Evolutionary conservation across 1,284 basidiomycete species (phyloP), one percentile per base, ranked within the genome.

Genomic region (Flammula alnicola): DNA sequence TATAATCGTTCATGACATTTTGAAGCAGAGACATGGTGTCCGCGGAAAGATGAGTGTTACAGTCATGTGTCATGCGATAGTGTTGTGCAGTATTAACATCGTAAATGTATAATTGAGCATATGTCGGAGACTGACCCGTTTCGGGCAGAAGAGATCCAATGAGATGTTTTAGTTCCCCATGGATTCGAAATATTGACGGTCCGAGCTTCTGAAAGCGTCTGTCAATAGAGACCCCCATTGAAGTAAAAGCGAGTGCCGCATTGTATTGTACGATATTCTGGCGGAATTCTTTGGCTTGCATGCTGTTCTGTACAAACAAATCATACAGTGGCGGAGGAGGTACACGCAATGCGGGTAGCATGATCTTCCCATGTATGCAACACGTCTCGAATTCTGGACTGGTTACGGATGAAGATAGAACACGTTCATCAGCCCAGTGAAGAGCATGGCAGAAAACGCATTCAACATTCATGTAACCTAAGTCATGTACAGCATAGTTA

Each of bases 211-310:
- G 16, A 69, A 39, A 3, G n/a, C n/a, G n/a, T n/a, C n/a, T 52
- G 3, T 2, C 61, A 4, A 30, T 75, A 66, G 14, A 0, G 2
- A 61, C 61, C 11, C 67, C 70, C 0, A 76, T 19, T 4, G 74
- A 77, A 0, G 70, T 73, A 43, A 76, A 74, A 0, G 70, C 61
- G 9, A 76, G 41, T 0, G 70, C 60, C 38, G 56, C 55, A 38
- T 74, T 76, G 35, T 73, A 74, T 32, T 72, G n/a, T n/a, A n/a
- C n/a, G n/a, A n/a, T n/a, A n/a, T n/a, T n/a, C n/a, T n/a, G n/a
- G n/a, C n/a, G n/a, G n/a, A n/a, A n/a, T n/a, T n/a, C n/a, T n/a
- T n/a, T n/a, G n/a, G n/a, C n/a, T n/a, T n/a, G n/a, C n/a, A n/a
- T n/a, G n/a, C n/a, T n/a, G n/a, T n/a, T n/a, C n/a, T n/a, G n/a